Evolutionary conservation across 148 eudicot genomes (phyloP), one percentile per base, ranked within the genome.

Genomic region (Rhododendron henanense): DNA sequence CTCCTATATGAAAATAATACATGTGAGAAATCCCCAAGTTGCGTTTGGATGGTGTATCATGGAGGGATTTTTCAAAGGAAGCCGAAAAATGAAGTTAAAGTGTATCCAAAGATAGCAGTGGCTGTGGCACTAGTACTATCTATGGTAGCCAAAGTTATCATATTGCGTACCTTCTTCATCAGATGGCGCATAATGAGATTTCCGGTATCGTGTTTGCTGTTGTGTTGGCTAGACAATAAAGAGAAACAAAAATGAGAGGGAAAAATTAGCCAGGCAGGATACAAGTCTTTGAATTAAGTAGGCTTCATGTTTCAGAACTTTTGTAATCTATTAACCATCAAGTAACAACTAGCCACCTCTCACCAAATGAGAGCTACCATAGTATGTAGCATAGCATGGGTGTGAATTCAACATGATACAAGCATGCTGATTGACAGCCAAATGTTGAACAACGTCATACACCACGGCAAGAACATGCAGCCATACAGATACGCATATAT

Each of bases 161-260:
- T 6, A 65, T 35, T n/a, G 59, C 84, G 84, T 91, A 93, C 98
- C 97, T 94, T 95, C 99, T 35, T 95, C 98, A 33, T 88, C 95
- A 61, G 98, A 87, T 85, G 99, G 99, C 31, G 98, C 99, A 90
- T 87, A 96, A 69, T 90, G 97, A 74, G 98, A 95, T 90, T 95
- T 96, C 86, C 99, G 88, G 90, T 95, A 95, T 48, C 98, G 88
- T 13, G 99, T 96, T 93, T 95, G 99, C 86, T 96, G 99, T 80
- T 93, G 95, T 28, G 95, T 91, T 75, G 95, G 95, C 95, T 93
- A 61, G 50, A 88, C 57, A 25, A 79, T 51, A 59, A 67, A 78
- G 21, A 51, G 48, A 28, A 83, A 35, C 71, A 41, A 61, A 81
- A 81, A 50, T 41, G 77, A 83, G n/a, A n/a, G 35, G n/a, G 21